Percentiles rank a stretch among this genome's conserved stretches.
Evolutionary conservation across 192 early-diverging fungal genomes (phyloP).

Genomic region (Coemansia sp.): DNA sequence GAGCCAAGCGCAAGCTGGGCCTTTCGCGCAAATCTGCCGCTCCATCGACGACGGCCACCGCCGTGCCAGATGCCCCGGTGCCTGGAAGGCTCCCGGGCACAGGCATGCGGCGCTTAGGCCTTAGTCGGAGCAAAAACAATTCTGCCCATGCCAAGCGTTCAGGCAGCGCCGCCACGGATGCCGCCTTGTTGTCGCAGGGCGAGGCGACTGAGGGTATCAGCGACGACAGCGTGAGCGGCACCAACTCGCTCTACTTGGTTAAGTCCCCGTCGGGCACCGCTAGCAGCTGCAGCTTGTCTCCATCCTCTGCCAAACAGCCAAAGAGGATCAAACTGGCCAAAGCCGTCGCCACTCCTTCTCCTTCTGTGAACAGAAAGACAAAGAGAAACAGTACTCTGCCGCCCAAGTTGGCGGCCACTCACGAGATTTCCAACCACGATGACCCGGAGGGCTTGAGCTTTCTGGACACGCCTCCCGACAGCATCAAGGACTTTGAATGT

Average conservation of each 20-base stretch:
- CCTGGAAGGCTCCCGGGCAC: conserved; percentile 10
- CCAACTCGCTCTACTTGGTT: background rate
- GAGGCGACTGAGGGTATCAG: conserved; percentile 34
- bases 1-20: conserved; percentile 5
- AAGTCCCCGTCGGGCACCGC: background rate
- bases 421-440: too few relatives aligned
- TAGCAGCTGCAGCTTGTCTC: background rate
- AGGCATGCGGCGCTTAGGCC: conserved; percentile 31
- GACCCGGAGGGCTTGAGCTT: background rate
- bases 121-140: conserved; percentile 34
- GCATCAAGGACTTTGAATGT: conserved; percentile 25
- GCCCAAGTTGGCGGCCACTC: background rate
- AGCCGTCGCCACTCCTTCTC: background rate
- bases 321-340: conserved; percentile 2
- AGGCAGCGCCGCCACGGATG: background rate
- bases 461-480: background rate
- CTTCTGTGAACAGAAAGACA: background rate
- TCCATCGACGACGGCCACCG: background rate
- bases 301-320: background rate
- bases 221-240: conserved; percentile 10
- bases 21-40: conserved; percentile 25
- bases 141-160: background rate
- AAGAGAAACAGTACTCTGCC: background rate
- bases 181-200: conserved; percentile 18
- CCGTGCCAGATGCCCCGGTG: conserved; percentile 4